Evolutionary conservation across 208 protist genomes (phyloP).

Genomic region (Acanthamoeba castellanii): DNA sequence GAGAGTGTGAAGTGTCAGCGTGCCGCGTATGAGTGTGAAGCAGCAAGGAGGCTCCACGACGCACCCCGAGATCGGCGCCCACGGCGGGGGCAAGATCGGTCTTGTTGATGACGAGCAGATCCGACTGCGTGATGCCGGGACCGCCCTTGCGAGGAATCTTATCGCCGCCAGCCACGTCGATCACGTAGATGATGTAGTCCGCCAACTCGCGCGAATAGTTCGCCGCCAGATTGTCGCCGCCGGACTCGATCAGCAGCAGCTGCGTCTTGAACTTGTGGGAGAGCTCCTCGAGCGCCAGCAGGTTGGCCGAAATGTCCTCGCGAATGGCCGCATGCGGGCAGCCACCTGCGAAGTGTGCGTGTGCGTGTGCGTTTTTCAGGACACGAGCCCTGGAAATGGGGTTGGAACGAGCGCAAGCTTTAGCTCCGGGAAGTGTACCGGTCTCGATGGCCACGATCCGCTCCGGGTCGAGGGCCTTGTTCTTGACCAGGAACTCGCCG

Average conservation of each 20-base stretch:
- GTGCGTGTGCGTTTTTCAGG: neutral
- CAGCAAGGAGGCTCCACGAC: neutral
- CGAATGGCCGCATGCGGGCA: conserved; percentile 86
- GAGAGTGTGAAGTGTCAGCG: too few relatives aligned
- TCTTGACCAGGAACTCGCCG: conserved; percentile 83
- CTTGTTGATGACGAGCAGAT: conserved; percentile 87
- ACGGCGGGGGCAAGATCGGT: conserved; percentile 83
- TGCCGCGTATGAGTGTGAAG: conserved; percentile 30
- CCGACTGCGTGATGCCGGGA: conserved; percentile 84
- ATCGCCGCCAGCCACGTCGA: conserved; percentile 86
- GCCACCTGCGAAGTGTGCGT: conserved; percentile 70
- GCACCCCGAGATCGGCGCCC: conserved; percentile 81
- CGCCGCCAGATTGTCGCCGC: conserved; percentile 86
- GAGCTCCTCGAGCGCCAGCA: conserved; percentile 82
- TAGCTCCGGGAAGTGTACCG: neutral
- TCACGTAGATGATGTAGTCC: conserved; percentile 86
- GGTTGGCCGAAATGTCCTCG: conserved; percentile 84
- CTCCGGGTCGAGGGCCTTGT: conserved; percentile 80
- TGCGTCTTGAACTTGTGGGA: conserved; percentile 73
- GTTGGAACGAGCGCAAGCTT: neutral
- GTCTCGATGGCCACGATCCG: conserved; percentile 85
- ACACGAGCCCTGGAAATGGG: too few relatives aligned
- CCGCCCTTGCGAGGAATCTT: conserved; percentile 84
- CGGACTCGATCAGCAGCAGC: conserved; percentile 82
- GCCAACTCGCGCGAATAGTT: conserved; percentile 85